Evolutionary conservation across 331 rosid species (phyloP), one percentile per base, ranked within the genome.

Genomic region (Quercus lobata): DNA sequence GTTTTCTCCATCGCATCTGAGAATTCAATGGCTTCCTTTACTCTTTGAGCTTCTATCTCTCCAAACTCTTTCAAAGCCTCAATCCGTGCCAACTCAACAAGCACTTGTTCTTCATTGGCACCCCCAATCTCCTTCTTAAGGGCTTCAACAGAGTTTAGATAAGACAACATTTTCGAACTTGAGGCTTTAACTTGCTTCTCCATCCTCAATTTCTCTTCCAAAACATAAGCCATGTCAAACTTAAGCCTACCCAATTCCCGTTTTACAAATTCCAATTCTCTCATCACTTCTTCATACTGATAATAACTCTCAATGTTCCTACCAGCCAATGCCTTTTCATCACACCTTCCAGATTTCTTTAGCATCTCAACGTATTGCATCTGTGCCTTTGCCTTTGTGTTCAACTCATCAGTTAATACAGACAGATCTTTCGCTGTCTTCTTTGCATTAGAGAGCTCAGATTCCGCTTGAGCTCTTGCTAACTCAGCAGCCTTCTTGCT

Each of bases 81-180:
- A 61, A 96, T 90, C 90, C 79, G 82, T 15, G 98, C 97, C 79
- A 93, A 75, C 82, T 90, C 99, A 72, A 88, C 94, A 74, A 96
- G 86, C 58, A 93, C 91, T 76, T 91, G 97, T 66, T 96, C 98
- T 70, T 96, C 97, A 72, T 85, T 86, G 66, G 80, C 89, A 63
- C 89, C 91, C 78, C 89, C 96, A 78, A 91, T 87, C 89, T 93
- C 94, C 79, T 83, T 85, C 77, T 63, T 84, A 63, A 90, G 87
- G 29, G 53, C 85, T 81, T 89, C 93, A 57, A 75, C 83, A 17
- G 90, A 82, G 54, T 76, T 82, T 24, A 83, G 79, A 79, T 79
- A 32, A 9, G 80, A 61, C 30, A 80, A 22, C 49, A 89, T 79
- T 82, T 86, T 88, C 0, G 79, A 82, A n/a, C 80, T 78, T 53